Percentiles rank a stretch among this genome's conserved stretches.
Conservation (phyloP, 2,329 filamentous ascomycete species). For the Colletotrichum sp. region DNA sequence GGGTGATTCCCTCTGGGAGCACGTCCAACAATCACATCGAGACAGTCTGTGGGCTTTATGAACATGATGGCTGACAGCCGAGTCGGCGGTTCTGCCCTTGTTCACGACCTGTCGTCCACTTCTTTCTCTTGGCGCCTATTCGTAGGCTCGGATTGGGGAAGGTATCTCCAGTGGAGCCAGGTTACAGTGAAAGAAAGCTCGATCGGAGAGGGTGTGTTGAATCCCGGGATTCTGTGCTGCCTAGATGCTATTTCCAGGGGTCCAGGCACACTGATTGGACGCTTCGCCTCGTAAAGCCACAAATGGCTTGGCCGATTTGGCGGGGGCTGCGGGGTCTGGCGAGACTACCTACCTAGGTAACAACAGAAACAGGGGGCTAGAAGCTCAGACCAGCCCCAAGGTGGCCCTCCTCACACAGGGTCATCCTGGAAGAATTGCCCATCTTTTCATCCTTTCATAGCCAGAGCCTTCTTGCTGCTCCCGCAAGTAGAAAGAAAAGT, state of each 20-base stretch:
- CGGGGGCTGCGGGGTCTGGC: background rate
- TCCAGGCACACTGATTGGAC: background rate
- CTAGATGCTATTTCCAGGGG: background rate
- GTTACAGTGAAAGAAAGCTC: background rate
- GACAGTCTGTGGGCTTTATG: background rate
- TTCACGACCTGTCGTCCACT: background rate
- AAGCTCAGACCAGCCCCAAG: background rate
- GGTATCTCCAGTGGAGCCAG: background rate
- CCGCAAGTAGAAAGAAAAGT: background rate
- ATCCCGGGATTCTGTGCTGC: background rate
- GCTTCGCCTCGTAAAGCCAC: background rate
- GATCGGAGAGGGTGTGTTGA: background rate
- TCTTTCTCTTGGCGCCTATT: background rate
- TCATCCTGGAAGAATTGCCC: background rate
- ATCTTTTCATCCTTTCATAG: background rate
- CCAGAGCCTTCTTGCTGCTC: background rate
- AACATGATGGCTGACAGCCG: background rate
- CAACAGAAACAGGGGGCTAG: background rate
- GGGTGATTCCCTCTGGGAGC: background rate
- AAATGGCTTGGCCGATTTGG: background rate
- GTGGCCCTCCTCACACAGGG: background rate
- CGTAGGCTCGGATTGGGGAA: background rate
- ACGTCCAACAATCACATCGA: background rate
- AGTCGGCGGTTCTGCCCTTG: background rate
- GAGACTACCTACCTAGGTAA: background rate